Percentiles rank a stretch among this genome's conserved stretches.
phyloP scores from a whole-genome alignment of 805 yeast genomes.

The Wickerhamomyces silvicola region DNA sequence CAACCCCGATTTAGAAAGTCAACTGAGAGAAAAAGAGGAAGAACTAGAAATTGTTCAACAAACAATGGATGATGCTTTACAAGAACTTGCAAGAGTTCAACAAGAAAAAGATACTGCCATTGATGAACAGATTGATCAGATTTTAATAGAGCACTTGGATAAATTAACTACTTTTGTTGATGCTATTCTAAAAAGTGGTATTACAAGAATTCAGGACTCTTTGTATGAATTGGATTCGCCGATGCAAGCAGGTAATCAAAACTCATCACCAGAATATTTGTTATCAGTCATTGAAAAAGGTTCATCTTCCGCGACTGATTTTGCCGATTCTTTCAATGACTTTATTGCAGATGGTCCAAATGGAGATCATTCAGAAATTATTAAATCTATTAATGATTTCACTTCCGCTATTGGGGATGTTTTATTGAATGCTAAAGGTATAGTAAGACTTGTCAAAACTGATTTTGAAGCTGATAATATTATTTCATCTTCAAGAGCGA shows the following conservation, averaged over 20 bases:
- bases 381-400: conserved; percentile 57
- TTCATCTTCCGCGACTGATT: conserved; percentile 67
- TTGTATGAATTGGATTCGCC: conserved; percentile 68
- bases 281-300: conserved; percentile 66
- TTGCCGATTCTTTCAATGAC: conserved; percentile 70
- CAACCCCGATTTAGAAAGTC: conserved; percentile 32
- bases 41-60: conserved; percentile 77
- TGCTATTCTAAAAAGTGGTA: conserved; percentile 61
- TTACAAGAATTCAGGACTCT: conserved; percentile 67
- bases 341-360: conserved; percentile 71
- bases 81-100: conserved; percentile 47
- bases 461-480: conserved; percentile 48
- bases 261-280: conserved; percentile 64
- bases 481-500: conserved; percentile 41
- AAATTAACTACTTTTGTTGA: conserved; percentile 57
- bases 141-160: conserved; percentile 39
- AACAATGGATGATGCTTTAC: conserved; percentile 66
- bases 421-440: conserved; percentile 63
- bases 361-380: conserved; percentile 54
- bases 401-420: conserved; percentile 58
- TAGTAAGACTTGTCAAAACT: conserved; percentile 45
- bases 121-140: conserved; percentile 53
- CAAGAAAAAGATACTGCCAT: conserved; percentile 43
- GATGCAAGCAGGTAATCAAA: conserved; percentile 75
- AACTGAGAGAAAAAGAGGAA: conserved; percentile 60